Percentiles rank a stretch among this genome's conserved stretches.
Conservation (phyloP, 179 eudicot species). For the Beta macrorhiza region DNA sequence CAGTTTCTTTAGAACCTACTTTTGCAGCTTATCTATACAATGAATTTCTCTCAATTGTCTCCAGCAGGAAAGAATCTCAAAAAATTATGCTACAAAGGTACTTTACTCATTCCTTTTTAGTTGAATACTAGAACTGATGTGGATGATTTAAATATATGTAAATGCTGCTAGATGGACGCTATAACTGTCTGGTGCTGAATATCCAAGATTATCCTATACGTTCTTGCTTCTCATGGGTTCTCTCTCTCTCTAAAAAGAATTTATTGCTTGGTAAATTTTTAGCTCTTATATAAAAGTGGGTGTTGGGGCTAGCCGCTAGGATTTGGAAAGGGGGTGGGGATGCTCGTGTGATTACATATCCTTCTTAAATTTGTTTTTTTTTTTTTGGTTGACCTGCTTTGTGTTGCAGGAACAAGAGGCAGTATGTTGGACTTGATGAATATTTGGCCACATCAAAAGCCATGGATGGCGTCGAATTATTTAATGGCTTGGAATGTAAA, state of each 20-base stretch:
- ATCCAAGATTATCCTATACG: not conserved
- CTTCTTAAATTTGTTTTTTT: not conserved
- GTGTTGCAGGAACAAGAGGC: conserved; percentile 65
- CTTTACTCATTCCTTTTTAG: conserved; percentile 5
- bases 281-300: not conserved
- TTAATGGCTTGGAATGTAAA: conserved; percentile 91
- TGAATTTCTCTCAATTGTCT: conserved; percentile 48
- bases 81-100: conserved; percentile 62
- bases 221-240: not conserved
- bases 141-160: not conserved
- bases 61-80: conserved; percentile 49
- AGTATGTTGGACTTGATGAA: conserved; percentile 60
- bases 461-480: conserved; percentile 49
- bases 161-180: not conserved
- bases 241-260: not conserved
- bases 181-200: not conserved
- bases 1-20: conserved; percentile 67
- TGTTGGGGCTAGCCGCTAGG: not conserved
- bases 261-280: too few relatives aligned
- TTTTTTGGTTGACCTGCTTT: conserved; percentile 14
- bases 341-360: not conserved
- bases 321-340: not conserved
- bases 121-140: not conserved
- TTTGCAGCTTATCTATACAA: conserved; percentile 62
- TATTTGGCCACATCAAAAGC: conserved; percentile 56